Conservation (phyloP, 352 stramenopile species). For the Nothophytophthora sp. region DNA sequence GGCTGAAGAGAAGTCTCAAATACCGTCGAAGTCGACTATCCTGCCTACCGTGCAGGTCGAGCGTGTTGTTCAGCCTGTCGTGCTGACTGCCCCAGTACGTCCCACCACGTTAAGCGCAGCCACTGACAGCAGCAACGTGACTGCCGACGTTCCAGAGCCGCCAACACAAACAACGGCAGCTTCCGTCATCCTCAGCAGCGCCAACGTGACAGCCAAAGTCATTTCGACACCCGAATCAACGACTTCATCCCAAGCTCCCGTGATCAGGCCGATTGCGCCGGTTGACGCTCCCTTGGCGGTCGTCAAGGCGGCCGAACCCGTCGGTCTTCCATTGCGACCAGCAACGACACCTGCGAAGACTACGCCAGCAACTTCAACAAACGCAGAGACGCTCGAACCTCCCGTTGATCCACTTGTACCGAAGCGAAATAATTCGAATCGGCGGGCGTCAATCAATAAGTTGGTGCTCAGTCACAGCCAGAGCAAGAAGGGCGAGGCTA, state of each 20-base stretch:
- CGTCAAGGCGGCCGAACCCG: slow-evolving; percentile 1
- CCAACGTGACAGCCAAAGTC: too few relatives aligned
- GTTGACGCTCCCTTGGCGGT: not conserved
- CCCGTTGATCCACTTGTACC: slow-evolving; percentile 12
- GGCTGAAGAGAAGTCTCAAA: not conserved
- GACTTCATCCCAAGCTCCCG: too few relatives aligned
- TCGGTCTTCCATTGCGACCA: slow-evolving; percentile 1
- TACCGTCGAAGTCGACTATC: slow-evolving; percentile 15
- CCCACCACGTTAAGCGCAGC: not conserved
- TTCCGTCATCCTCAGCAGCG: not conserved
- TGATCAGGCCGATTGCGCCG: too few relatives aligned
- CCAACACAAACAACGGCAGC: not conserved
- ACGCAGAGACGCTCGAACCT: not conserved
- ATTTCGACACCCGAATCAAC: too few relatives aligned
- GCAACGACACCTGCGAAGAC: not conserved
- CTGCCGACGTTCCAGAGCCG: not conserved
- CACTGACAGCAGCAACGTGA: not conserved
- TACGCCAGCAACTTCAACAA: not conserved
- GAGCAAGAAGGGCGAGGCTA: slow-evolving; percentile 10
- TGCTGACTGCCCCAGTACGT: slow-evolving; percentile 5
- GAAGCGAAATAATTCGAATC: slow-evolving; percentile 5
- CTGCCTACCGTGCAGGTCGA: slow-evolving; percentile 22
- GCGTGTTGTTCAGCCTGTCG: slow-evolving; percentile 10
- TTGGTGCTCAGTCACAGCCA: slow-evolving; percentile 11
- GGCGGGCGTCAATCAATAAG: slow-evolving; percentile 19